Conservation (phyloP, 2,329 filamentous ascomycete genomes). For the Aspergillus costaricaensis region DNA sequence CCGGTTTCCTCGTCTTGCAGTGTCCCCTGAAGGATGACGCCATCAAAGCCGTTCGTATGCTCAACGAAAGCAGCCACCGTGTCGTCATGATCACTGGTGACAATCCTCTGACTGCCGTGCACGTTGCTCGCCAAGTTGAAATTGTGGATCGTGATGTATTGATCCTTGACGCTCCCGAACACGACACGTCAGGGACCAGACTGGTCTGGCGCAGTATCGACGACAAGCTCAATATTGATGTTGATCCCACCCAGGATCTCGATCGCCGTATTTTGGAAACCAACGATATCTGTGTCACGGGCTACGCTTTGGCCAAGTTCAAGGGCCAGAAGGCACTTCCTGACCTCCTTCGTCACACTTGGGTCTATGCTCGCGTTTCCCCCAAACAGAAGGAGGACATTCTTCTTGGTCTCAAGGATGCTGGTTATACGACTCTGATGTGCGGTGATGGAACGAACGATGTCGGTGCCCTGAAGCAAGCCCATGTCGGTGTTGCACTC, state of each 20-base stretch:
- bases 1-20: conserved; percentile 92
- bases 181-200: conserved; percentile 76
- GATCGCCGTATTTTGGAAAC: conserved; percentile 76
- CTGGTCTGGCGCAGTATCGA: conserved; percentile 95
- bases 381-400: conserved; percentile 99
- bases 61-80: conserved; percentile 97
- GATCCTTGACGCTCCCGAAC: conserved; percentile 91
- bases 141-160: conserved; percentile 95
- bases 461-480: conserved; percentile 95
- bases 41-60: conserved; percentile 88
- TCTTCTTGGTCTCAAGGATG: conserved; percentile 90
- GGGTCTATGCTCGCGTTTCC: conserved; percentile 97
- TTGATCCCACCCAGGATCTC: conserved; percentile 78
- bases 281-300: conserved; percentile 94
- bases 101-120: conserved; percentile 93
- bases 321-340: conserved; percentile 75
- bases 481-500: conserved; percentile 92
- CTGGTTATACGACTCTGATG: conserved; percentile 98
- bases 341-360: conserved; percentile 80
- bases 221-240: conserved; percentile 80
- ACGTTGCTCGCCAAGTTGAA: conserved; percentile 92
- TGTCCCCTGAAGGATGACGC: conserved; percentile 97
- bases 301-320: conserved; percentile 89
- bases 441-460: conserved; percentile 98
- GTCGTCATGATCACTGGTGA: conserved; percentile 99